phyloP scores from a whole-genome alignment of 2,329 filamentous ascomycete genomes.

The Nemania sp. region DNA sequence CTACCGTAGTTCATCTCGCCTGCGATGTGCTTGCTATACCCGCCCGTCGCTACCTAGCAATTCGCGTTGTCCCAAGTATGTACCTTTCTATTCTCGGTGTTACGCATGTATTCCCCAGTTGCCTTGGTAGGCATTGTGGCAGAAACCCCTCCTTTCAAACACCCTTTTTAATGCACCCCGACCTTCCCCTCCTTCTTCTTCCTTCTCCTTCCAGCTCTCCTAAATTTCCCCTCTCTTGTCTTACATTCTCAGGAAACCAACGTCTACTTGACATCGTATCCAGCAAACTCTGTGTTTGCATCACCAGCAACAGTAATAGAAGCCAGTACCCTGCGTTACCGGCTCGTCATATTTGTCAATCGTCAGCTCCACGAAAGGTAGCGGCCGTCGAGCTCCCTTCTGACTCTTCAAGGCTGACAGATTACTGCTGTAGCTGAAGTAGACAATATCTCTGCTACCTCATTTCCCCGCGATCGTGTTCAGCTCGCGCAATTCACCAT shows the following conservation, averaged over 20 bases:
- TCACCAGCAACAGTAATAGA: constrained; percentile 7
- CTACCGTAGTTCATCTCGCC: too few species aligned
- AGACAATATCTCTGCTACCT: background rate
- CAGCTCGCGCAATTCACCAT: constrained; percentile 30
- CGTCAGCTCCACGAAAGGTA: constrained; percentile 29
- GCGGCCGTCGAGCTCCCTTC: background rate
- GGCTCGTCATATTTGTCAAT: constrained; percentile 4
- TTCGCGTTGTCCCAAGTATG: background rate
- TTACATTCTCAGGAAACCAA: constrained; percentile 23
- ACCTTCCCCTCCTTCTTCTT: constrained; percentile 26
- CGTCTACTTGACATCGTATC: constrained; percentile 15
- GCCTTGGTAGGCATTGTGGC: constrained; percentile 16
- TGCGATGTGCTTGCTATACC: too few species aligned
- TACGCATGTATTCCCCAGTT: constrained; percentile 9
- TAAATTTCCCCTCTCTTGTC: constrained; percentile 29
- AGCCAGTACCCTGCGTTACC: constrained; percentile 13
- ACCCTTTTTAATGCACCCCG: constrained; percentile 28
- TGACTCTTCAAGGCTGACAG: background rate
- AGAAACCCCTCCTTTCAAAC: constrained; percentile 27
- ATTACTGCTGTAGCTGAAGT: constrained; percentile 11
- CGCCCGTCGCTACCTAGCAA: too few species aligned
- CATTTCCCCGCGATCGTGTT: constrained; percentile 5
- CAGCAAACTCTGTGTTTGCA: constrained; percentile 37
- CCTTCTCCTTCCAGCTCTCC: constrained; percentile 26
- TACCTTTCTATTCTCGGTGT: background rate